Evolutionary conservation across 106 monocot genomes (phyloP), one percentile per base, ranked within the genome.

Genomic region (Allium sativum): DNA sequence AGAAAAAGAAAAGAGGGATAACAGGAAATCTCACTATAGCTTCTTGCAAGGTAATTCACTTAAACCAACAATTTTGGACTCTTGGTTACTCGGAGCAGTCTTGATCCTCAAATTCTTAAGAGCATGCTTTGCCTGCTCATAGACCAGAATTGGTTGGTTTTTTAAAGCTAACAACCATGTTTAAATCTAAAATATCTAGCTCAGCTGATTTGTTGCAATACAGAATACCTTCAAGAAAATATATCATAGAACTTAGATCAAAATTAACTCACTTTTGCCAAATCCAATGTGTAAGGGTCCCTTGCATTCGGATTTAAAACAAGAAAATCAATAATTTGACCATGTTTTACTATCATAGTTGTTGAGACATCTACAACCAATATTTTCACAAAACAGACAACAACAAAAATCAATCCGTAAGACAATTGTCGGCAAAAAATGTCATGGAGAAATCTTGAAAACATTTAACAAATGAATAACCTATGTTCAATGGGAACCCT

Each of bases 291-390:
- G 50, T 42, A 72, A 47, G 82, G 84, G 64, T 76, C 71, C 4
- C 76, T 64, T 12, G 61, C 85, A 62, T 92, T 92, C 62, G 92
- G 98, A 52, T 99, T 92, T 2, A 42, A 72, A 47, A 88, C 42
- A 9, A 99, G 85, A 57, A 99, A 99, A 48, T 92, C 85, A 31
- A 92, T 53, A 11, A 99, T 78, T 0, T 88, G 85, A 10, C 98
- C 98, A 3, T 88, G 88, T 58, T 55, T 88, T 16, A 99, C 88
- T 48, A 92, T 85, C 92, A 99, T 99, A 0, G 96, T 98, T 0
- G 96, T 98, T 17, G 96, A 98, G 9, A 87, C 84, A 91, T 98
- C 96, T 98, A 40, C 62, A 31, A 48, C 0, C 8, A 55, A 16
- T 21, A 48, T 44, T 3, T 8, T 48, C 15, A 5, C 1, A 31